Conservation (phyloP, 2,329 filamentous ascomycete genomes). For the Aphanoascus verrucosus region DNA sequence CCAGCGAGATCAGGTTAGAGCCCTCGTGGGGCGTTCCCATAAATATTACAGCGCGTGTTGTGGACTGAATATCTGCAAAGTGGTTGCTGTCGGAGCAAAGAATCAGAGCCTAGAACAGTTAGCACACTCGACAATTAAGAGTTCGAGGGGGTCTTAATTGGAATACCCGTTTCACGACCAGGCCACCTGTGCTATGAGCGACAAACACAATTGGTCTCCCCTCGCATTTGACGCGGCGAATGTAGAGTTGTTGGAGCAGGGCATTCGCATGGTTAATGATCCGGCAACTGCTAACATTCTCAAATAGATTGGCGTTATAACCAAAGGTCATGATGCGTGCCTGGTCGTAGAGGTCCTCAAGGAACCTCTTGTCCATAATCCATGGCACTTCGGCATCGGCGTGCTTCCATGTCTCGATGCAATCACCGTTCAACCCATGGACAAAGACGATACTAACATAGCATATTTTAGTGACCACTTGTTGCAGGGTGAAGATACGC, state of each 20-base stretch:
- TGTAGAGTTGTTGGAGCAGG: not conserved
- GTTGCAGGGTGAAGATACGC: not conserved
- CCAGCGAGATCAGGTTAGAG: not conserved
- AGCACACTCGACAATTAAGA: not conserved
- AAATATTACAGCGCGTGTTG: not conserved
- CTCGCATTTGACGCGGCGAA: not conserved
- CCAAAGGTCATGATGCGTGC: not conserved
- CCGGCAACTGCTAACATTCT: not conserved
- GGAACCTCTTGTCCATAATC: not conserved
- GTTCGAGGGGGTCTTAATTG: not conserved
- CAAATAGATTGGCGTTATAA: not conserved
- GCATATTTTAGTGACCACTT: not conserved
- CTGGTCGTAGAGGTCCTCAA: not conserved
- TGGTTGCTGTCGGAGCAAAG: not conserved
- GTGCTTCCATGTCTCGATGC: not conserved
- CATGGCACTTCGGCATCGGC: not conserved
- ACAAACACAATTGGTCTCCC: conserved; percentile 13
- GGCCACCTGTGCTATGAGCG: conserved; percentile 16
- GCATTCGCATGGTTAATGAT: not conserved
- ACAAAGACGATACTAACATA: conserved; percentile 1
- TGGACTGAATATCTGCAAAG: no score
- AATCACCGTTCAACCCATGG: not conserved
- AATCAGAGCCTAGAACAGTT: not conserved
- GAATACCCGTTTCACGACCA: conserved; percentile 22
- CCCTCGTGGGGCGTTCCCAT: no score